Percentiles rank a stretch among this genome's conserved stretches.
These are phyloP conservation scores for Candida suzukii DNA, from an alignment of 805 yeast genomes.

Conservation along the genomic window DNA sequence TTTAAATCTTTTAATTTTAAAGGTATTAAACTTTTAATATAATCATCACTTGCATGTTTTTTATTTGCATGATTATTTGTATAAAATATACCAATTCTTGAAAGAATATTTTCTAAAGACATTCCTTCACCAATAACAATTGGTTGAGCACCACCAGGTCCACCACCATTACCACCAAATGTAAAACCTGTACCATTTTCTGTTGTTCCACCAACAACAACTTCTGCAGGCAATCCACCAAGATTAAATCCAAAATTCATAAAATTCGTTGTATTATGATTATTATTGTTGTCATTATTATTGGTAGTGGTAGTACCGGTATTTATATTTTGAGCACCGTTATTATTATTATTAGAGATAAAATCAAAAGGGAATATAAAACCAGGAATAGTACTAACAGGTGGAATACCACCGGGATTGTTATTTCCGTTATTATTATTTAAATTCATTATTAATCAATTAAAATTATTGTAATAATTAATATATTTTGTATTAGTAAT, in stretches of 20 bases:
- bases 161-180: no score
- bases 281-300: background rate
- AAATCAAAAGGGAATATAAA: background rate
- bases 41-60: constrained; percentile 22
- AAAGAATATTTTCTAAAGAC: background rate
- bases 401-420: background rate
- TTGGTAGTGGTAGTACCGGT: background rate
- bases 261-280: no score
- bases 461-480: no score
- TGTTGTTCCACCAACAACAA: no score
- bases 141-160: background rate
- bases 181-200: no score
- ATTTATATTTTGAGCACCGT: background rate
- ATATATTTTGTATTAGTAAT: no score
- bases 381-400: background rate
- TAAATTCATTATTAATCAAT: no score
- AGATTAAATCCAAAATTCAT: no score
- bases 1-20: constrained; percentile 18
- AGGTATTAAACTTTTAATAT: constrained; percentile 23
- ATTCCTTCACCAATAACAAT: no score
- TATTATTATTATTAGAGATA: background rate
- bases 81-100: no score
- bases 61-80: constrained; percentile 7
- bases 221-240: no score
- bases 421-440: no score